Base-by-base conservation (phyloP, 129 eudicot species). In the Pulicaria dysenterica region DNA sequence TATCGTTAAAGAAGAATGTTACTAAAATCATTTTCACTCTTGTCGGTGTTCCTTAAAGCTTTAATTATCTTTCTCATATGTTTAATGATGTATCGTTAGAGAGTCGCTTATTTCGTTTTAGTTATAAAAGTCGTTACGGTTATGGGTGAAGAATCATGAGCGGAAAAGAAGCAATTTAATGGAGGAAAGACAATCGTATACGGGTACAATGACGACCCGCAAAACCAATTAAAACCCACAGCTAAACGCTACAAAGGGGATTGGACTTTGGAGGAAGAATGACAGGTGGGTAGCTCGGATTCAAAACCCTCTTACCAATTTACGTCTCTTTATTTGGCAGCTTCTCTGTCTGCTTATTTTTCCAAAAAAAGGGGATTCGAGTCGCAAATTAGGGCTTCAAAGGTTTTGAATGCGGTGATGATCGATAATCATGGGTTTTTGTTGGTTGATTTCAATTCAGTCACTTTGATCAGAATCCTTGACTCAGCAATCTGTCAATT, bases 391-490 rank as follows among this genome's bases (percentile, higher is more conserved):
- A 58, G 77, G 59, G 67, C 45, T 46, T 16, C 7, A 15, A 67
- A 61, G 56, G 79, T 36, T 16, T 59, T 49, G 4, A 46, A 55
- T 45, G 79, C 83, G 67, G 75, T 36, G 5, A 60, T 87, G 51
- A 74, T 87, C n/a, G 83, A 84, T 72, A 55, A 51, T 2, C 45
- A 79, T 67, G 86, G 92, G 1, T 77, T 54, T 58, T 61, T 86
- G 13, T 15, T 83, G 62, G 91, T 86, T 36, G 88, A 69, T 36
- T 86, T 80, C 39, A 73, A n/a, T n/a, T n/a, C n/a, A n/a, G 88
- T 49, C 54, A 61, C 38, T 67, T 81, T 64, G 91, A 83, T 69
- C 24, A 54, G 82, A 66, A 75, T 86, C 9, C 50, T 81, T 57
- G 50, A 64, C 4, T 60, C 59, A 50, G 43, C 13, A 45, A 50